Evolutionary conservation across 495 filamentous ascomycete genomes (phyloP).

Genomic region (Mycothermus thermophilus): DNA sequence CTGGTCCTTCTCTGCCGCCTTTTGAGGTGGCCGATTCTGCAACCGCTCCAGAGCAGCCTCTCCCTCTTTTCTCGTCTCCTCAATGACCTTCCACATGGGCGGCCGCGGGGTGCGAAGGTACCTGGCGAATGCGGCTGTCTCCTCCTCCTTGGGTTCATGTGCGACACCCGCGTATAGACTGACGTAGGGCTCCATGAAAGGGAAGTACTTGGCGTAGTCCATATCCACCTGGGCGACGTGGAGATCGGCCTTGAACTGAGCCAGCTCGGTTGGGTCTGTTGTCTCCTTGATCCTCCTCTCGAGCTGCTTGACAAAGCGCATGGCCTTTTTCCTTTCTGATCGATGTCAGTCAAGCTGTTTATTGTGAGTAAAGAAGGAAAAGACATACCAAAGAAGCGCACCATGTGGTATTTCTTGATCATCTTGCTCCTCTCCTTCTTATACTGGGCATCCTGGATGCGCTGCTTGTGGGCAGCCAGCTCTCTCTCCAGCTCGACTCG

Average conservation of each 20-base stretch:
- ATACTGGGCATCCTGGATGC: conserved; percentile 42
- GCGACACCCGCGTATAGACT: conserved; percentile 47
- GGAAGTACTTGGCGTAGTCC: conserved; percentile 76
- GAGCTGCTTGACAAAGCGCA: conserved; percentile 50
- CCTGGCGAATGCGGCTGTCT: conserved; percentile 18
- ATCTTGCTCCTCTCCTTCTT: conserved; percentile 53
- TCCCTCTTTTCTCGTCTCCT: conserved; percentile 55
- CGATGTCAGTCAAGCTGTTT: neutral
- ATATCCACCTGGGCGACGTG: conserved; percentile 64
- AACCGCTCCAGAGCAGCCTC: conserved; percentile 34
- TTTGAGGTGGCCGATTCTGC: conserved; percentile 29
- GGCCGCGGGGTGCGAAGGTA: conserved; percentile 31
- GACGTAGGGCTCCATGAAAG: conserved; percentile 64
- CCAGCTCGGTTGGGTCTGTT: conserved; percentile 33
- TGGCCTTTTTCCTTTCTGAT: conserved; percentile 74
- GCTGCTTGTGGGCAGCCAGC: conserved; percentile 56
- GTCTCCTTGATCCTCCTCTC: conserved; percentile 38
- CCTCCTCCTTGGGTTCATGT: conserved; percentile 13
- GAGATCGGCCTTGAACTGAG: conserved; percentile 41
- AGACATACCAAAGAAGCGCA: conserved; percentile 67
- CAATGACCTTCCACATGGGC: conserved; percentile 55
- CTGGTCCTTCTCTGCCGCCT: neutral
- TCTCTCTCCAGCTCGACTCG: conserved; percentile 70
- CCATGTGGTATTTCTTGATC: conserved; percentile 85
- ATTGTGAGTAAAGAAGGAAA: neutral